Evolutionary conservation across 495 filamentous ascomycete genomes (phyloP), one percentile per base, ranked within the genome.

Genomic region (Haplographium delicatum): DNA sequence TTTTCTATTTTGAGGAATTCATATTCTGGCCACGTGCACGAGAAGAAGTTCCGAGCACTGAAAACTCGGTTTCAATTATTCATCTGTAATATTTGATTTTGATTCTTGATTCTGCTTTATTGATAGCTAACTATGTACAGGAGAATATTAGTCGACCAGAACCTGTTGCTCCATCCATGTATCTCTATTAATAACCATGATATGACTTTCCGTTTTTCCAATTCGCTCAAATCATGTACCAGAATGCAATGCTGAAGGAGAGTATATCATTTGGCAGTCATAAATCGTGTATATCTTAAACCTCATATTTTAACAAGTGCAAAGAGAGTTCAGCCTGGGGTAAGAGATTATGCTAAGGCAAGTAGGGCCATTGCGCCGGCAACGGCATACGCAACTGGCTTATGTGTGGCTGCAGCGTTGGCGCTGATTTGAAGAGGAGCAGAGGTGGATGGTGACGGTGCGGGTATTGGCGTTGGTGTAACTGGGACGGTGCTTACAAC

Each of bases 331-430:
- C 39, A 8, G 7, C 3, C 3, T 15, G 39, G 2, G 7, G 2
- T 8, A 1, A 10, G 22, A 6, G 26, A n/a, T 16, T 51, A 59
- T 31, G 48, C 57, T 15, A 60, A 33, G 30, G 49, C 57, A 13
- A 56, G 31, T 18, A 60, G 16, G 13, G 52, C 57, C 52, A 56
- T 47, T 2, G 48, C 52, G 26, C 57, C 57, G 22, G 57, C 57
- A 18, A 60, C 8, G 15, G 45, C 53, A n/a, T 40, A 47, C 6
- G 53, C 57, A 18, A 45, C 26, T 4, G 57, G 57, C 19, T 28
- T 28, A 16, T 55, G 54, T 2, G 42, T 55, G 4, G 41, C 46
- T 15, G 56, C 51, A 15, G 41, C 46, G n/a, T 33, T 42, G 15
- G 4, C 6, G 25, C 22, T 45, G 33, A 54, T 28, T 30, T 51